Conservation (phyloP, 2,329 filamentous ascomycete species). For the Dothidotthia symphoricarpi region DNA sequence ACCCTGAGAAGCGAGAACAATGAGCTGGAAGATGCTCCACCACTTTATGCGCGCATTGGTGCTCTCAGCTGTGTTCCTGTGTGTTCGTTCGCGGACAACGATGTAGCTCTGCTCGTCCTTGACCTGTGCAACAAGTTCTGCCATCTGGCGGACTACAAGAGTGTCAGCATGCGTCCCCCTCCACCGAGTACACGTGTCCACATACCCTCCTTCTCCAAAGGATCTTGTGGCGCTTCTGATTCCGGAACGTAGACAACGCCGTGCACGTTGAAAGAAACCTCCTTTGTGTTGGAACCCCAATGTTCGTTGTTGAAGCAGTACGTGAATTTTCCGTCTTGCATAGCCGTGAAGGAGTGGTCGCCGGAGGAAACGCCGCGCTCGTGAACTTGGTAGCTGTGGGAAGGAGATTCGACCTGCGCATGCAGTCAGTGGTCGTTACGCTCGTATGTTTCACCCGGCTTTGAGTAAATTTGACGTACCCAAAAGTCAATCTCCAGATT, state of each 20-base stretch:
- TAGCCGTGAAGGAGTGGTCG: constrained; percentile 87
- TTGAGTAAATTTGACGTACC: constrained; percentile 55
- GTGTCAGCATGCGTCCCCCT: constrained; percentile 12
- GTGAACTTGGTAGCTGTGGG: constrained; percentile 71
- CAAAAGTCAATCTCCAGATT: constrained; percentile 98
- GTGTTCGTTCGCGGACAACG: constrained; percentile 87
- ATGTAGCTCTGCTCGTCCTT: constrained; percentile 99
- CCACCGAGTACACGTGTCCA: constrained; percentile 1
- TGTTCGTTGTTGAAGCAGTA: constrained; percentile 99
- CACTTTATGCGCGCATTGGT: constrained; percentile 97
- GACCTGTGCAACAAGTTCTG: constrained; percentile 83
- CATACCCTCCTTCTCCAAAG: constrained; percentile 84
- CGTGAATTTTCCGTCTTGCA: constrained; percentile 79
- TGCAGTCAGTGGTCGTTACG: constrained; percentile 7
- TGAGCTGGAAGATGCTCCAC: constrained; percentile 98
- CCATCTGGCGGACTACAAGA: constrained; percentile 69
- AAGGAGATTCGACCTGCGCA: constrained; percentile 72
- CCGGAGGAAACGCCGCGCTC: constrained; percentile 81
- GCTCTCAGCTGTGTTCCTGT: constrained; percentile 98
- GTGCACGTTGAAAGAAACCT: constrained; percentile 99
- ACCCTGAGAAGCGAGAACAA: constrained; percentile 83
- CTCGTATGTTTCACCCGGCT: neutral
- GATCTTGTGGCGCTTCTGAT: constrained; percentile 77
- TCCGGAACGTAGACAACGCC: constrained; percentile 97
- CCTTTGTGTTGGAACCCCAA: constrained; percentile 94